Evolutionary conservation across 495 filamentous ascomycete species (phyloP).

Genomic region (Penicillium alfredii): DNA sequence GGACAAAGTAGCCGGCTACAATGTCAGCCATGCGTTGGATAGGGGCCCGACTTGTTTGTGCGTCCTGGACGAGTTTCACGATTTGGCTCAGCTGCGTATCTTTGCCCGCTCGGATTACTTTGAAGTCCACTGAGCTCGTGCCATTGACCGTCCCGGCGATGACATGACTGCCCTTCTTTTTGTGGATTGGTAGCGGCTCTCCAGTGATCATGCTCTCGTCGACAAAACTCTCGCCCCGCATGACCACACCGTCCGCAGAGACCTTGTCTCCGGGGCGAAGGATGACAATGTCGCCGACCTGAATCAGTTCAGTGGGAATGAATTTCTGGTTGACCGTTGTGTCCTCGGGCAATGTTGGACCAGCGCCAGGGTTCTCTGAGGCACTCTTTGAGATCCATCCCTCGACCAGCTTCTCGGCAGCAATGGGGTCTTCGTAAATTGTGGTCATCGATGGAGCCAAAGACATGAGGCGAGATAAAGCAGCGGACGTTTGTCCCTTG

Average conservation of each 20-base stretch:
- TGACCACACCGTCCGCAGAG: slow-evolving; percentile 84
- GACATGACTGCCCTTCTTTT: slow-evolving; percentile 68
- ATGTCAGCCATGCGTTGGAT: slow-evolving; percentile 92
- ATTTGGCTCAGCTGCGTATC: slow-evolving; percentile 98
- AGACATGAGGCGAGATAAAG: slow-evolving; percentile 91
- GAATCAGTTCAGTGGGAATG: slow-evolving; percentile 91
- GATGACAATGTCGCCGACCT: slow-evolving; percentile 89
- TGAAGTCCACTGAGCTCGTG: slow-evolving; percentile 83
- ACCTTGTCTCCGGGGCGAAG: slow-evolving; percentile 95
- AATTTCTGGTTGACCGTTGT: slow-evolving; percentile 65
- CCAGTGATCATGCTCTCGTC: slow-evolving; percentile 99
- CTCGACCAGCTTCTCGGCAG: slow-evolving; percentile 82
- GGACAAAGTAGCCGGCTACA: slow-evolving; percentile 92
- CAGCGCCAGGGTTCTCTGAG: slow-evolving; percentile 31
- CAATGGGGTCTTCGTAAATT: slow-evolving; percentile 95
- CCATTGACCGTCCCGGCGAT: slow-evolving; percentile 98
- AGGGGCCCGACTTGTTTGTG: slow-evolving; percentile 88
- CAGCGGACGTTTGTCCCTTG: slow-evolving; percentile 94
- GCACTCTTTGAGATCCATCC: slow-evolving; percentile 48
- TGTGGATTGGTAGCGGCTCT: slow-evolving; percentile 88
- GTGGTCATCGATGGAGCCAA: slow-evolving; percentile 94
- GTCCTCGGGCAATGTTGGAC: slow-evolving; percentile 42
- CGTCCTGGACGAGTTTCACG: slow-evolving; percentile 92
- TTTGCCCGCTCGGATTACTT: slow-evolving; percentile 84
- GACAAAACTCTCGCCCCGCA: slow-evolving; percentile 83